A percentile compares a stretch with the other conserved stretches of the same genome.
These are phyloP conservation scores for Geranium brycei DNA, from an alignment of 345 rosid species.

Conservation along the genomic window DNA sequence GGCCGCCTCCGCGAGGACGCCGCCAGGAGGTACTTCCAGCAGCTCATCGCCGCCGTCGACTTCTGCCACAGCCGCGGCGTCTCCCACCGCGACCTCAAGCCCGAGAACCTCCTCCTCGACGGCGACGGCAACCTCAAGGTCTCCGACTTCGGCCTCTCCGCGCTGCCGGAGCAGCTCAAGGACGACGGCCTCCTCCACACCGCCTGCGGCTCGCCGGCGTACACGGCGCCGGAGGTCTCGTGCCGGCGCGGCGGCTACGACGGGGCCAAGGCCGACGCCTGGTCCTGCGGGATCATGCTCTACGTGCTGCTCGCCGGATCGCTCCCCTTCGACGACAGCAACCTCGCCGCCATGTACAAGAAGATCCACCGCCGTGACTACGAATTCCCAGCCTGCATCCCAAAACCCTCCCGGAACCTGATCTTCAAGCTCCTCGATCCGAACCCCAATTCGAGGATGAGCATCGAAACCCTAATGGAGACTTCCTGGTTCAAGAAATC, in stretches of 20 bases:
- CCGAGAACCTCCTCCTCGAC: conserved; percentile 33
- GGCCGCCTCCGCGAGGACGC: conserved; percentile 22
- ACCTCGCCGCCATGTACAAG: conserved; percentile 20
- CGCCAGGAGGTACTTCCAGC: conserved; percentile 29
- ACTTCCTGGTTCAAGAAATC: conserved; percentile 51
- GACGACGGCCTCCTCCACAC: conserved; percentile 27
- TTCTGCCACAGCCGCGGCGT: conserved; percentile 36
- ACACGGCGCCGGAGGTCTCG: conserved; percentile 33
- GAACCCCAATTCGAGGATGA: conserved; percentile 59
- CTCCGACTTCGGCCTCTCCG: conserved; percentile 37
- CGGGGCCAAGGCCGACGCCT: conserved; percentile 21
- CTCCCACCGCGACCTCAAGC: conserved; percentile 39
- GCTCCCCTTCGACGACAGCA: conserved; percentile 29
- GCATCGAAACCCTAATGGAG: conserved; percentile 30
- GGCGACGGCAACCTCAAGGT: conserved; percentile 20
- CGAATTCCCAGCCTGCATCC: conserved; percentile 22
- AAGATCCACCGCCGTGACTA: conserved; percentile 24
- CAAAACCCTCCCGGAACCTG: conserved; percentile 35
- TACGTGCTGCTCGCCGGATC: conserved; percentile 21
- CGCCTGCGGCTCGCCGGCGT: conserved; percentile 26
- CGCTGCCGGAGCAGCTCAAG: conserved; percentile 17
- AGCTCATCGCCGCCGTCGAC: conserved; percentile 30
- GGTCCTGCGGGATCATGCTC: conserved; percentile 42
- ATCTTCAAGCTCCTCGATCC: conserved; percentile 65
- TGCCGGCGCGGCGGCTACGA: conserved; percentile 20